Conservation (phyloP, 169 alveolate genomes). For the Eimeria maxima region DNA sequence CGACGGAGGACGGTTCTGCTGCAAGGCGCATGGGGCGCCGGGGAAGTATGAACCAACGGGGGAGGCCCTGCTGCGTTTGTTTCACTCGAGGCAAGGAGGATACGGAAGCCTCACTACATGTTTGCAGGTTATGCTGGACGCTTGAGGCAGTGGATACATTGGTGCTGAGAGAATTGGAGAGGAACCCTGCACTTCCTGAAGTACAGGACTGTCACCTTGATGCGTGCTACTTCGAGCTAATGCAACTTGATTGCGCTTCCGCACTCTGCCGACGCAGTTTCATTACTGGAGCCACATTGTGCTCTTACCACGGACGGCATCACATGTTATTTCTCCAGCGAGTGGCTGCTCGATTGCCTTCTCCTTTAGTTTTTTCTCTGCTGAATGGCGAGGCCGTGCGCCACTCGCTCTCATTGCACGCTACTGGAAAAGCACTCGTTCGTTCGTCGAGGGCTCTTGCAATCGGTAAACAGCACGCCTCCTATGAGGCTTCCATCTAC, state of each 20-base stretch:
- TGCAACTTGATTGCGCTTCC: not conserved
- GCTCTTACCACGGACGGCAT: conserved; percentile 40
- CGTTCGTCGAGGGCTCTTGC: conserved; percentile 45
- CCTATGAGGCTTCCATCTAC: not conserved
- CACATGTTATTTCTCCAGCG: conserved; percentile 54
- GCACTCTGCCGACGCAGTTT: not conserved
- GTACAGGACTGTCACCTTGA: conserved; percentile 44
- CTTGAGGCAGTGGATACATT: conserved; percentile 42
- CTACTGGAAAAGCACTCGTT: conserved; percentile 5
- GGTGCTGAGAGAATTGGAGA: conserved; percentile 28
- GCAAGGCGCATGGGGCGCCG: not conserved
- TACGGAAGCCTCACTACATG: not conserved
- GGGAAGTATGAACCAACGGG: not conserved
- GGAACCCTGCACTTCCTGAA: not conserved
- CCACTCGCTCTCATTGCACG: conserved; percentile 34
- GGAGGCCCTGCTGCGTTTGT: not conserved
- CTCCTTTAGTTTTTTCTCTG: conserved; percentile 18
- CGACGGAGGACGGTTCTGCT: not conserved
- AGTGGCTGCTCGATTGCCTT: conserved; percentile 46
- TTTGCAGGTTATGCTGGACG: conserved; percentile 48
- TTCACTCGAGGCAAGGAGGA: not conserved
- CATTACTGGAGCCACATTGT: not conserved
- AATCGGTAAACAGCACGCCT: conserved; percentile 20
- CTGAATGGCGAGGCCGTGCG: conserved; percentile 57
- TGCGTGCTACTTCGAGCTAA: not conserved